phyloP scores from a whole-genome alignment of 371 early-diverging fungal species.

The Mucor velutinosus region DNA sequence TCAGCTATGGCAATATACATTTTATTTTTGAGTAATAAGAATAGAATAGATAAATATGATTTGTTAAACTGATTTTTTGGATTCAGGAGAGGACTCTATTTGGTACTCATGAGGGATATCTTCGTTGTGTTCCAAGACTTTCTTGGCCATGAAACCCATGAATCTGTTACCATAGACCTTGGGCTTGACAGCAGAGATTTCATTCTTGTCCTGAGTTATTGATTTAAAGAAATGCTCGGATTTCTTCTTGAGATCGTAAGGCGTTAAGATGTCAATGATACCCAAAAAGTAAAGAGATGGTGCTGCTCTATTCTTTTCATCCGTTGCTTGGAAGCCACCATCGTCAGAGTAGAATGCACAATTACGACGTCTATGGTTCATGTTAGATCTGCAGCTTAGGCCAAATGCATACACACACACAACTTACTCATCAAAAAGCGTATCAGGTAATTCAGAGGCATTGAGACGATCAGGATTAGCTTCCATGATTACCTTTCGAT shows the following conservation, averaged over 20 bases:
- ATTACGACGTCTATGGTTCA: slow-evolving; percentile 53
- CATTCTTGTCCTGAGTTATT: slow-evolving; percentile 73
- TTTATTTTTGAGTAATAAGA: neutral
- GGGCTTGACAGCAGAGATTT: slow-evolving; percentile 93
- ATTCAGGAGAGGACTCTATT: slow-evolving; percentile 7
- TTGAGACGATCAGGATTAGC: slow-evolving; percentile 71
- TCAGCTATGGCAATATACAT: neutral
- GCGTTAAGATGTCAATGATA: slow-evolving; percentile 97
- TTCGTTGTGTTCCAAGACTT: slow-evolving; percentile 30
- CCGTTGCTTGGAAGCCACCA: slow-evolving; percentile 88
- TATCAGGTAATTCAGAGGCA: slow-evolving; percentile 50
- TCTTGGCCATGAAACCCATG: slow-evolving; percentile 39
- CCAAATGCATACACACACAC: neutral
- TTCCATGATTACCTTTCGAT: slow-evolving; percentile 70
- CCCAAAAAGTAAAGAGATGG: slow-evolving; percentile 89
- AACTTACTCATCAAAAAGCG: slow-evolving; percentile 53
- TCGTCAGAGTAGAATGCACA: slow-evolving; percentile 89
- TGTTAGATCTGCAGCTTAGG: neutral
- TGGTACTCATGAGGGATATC: slow-evolving; percentile 40
- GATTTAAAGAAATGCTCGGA: slow-evolving; percentile 89
- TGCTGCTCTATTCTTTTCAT: slow-evolving; percentile 64
- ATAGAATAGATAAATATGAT: neutral
- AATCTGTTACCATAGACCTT: slow-evolving; percentile 85
- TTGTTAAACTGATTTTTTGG: neutral
- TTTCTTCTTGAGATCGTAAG: slow-evolving; percentile 87